Evolutionary conservation across 805 yeast species (phyloP).

Genomic region (Danielia oregonensis): DNA sequence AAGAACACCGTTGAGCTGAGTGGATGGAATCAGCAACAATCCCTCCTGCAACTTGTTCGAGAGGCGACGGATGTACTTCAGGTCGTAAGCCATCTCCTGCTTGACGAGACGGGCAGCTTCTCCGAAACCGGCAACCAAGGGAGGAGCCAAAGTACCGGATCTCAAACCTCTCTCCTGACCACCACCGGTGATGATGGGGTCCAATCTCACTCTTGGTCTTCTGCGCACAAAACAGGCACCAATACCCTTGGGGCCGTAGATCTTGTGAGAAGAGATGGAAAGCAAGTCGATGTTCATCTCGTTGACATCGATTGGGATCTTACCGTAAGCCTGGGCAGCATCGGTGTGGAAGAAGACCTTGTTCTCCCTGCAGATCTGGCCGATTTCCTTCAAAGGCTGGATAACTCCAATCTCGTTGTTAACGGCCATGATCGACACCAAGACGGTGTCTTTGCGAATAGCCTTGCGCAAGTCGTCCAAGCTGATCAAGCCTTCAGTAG

Average conservation of each 20-base stretch:
- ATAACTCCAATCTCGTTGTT: constrained; percentile 97
- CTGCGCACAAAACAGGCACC: constrained; percentile 96
- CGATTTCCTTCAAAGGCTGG: constrained; percentile 94
- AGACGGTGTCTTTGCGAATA: constrained; percentile 84
- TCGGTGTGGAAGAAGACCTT: constrained; percentile 97
- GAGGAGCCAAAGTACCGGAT: constrained; percentile 97
- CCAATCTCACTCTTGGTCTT: constrained; percentile 96
- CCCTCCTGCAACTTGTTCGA: constrained; percentile 72
- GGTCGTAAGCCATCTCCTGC: constrained; percentile 71
- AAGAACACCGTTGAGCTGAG: constrained; percentile 83
- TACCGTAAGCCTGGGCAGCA: constrained; percentile 96
- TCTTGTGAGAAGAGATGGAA: constrained; percentile 93
- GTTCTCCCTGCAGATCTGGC: constrained; percentile 75
- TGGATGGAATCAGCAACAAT: constrained; percentile 78
- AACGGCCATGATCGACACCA: constrained; percentile 94
- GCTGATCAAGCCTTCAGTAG: constrained; percentile 72
- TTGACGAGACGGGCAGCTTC: constrained; percentile 89
- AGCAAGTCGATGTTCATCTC: constrained; percentile 87
- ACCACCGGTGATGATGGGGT: constrained; percentile 94
- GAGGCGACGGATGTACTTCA: constrained; percentile 61
- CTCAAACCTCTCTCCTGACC: constrained; percentile 98
- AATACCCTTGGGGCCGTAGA: constrained; percentile 96
- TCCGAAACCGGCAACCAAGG: constrained; percentile 92
- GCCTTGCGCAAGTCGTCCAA: constrained; percentile 75
- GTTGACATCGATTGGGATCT: constrained; percentile 88